Base-by-base conservation (phyloP, 2,329 filamentous ascomycete species). In the Penicillium paneum region DNA sequence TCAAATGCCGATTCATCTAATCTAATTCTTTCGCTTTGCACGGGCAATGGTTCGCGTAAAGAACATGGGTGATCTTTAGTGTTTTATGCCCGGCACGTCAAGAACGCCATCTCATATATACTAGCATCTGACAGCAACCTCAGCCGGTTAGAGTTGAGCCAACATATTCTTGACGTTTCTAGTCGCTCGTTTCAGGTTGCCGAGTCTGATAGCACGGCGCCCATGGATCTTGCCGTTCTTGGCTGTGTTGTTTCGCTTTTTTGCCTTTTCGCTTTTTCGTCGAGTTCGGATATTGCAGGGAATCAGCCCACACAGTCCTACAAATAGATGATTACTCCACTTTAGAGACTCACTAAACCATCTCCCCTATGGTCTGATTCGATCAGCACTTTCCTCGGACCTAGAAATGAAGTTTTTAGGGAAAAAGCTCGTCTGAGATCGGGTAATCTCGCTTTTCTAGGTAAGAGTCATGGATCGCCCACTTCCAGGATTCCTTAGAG, bases 221-320 rank as follows among this genome's bases (percentile, higher is more conserved):
- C 19, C 21, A 50, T 49, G 57, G 45, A 35, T 49, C 44, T 10
- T 39, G 36, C 34, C 32, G 17, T 42, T 31, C 21, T 35, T 52
- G 29, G 17, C 35, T 51, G 8, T 17, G 24, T 15, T 44, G 26
- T 42, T 15, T 57, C 40, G 24, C 1, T 15, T 39, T 12, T 12
- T 7, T 39, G 11, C 11, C 57, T 28, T 19, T 21, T 17, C 35
- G 42, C 17, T 7, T 35, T 54, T 48, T n/a, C 10, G 3, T 10
- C 38, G 51, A 54, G 39, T 17, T n/a, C 24, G 46, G 57, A 61
- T 49, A 61, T 55, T 60, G 40, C 52, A 63, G 40, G 40, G 59
- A 57, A 62, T 63, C 62, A 60, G 55, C 54, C 60, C 56, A 63
- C 49, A 54, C 50, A 35, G 55, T 35, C 50, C 46, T 36, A 46